Conservation (phyloP, 2,329 filamentous ascomycete species). For the Aschersonia sp. region DNA sequence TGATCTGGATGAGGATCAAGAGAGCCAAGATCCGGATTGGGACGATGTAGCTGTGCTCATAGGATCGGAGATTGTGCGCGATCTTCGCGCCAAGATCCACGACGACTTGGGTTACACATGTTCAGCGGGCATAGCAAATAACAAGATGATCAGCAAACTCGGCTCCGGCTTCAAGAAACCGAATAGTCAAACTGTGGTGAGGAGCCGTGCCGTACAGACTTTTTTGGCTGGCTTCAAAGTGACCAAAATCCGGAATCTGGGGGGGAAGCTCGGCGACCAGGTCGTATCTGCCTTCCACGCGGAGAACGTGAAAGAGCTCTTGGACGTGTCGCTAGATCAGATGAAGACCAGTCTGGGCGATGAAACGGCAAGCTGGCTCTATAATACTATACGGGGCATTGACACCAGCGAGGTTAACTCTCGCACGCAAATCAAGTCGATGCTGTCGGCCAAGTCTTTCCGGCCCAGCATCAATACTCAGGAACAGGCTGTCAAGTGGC, state of each 20-base stretch:
- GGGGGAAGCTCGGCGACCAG: slow-evolving; percentile 85
- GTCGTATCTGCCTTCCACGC: slow-evolving; percentile 70
- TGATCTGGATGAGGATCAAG: slow-evolving; percentile 61
- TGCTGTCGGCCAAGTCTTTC: slow-evolving; percentile 95
- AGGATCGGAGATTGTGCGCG: slow-evolving; percentile 75
- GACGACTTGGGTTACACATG: slow-evolving; percentile 73
- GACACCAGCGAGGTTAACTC: slow-evolving; percentile 82
- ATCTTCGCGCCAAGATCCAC: slow-evolving; percentile 54
- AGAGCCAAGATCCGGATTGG: slow-evolving; percentile 82
- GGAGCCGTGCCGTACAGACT: slow-evolving; percentile 63
- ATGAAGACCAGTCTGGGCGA: slow-evolving; percentile 67
- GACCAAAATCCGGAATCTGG: slow-evolving; percentile 88
- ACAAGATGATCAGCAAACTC: slow-evolving; percentile 92
- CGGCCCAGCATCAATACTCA: slow-evolving; percentile 63
- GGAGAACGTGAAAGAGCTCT: slow-evolving; percentile 62
- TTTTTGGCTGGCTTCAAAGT: slow-evolving; percentile 83
- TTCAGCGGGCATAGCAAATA: slow-evolving; percentile 74
- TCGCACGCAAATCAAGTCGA: slow-evolving; percentile 87
- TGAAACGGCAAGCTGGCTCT: slow-evolving; percentile 74
- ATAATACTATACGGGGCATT: slow-evolving; percentile 71
- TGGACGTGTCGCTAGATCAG: slow-evolving; percentile 58
- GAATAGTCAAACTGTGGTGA: slow-evolving; percentile 85
- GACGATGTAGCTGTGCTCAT: slow-evolving; percentile 81
- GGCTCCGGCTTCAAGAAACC: slow-evolving; percentile 88
- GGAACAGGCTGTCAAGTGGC: slow-evolving; percentile 72